Conservation (phyloP, 2,329 filamentous ascomycete genomes). For the Fusarium tricinctum region DNA sequence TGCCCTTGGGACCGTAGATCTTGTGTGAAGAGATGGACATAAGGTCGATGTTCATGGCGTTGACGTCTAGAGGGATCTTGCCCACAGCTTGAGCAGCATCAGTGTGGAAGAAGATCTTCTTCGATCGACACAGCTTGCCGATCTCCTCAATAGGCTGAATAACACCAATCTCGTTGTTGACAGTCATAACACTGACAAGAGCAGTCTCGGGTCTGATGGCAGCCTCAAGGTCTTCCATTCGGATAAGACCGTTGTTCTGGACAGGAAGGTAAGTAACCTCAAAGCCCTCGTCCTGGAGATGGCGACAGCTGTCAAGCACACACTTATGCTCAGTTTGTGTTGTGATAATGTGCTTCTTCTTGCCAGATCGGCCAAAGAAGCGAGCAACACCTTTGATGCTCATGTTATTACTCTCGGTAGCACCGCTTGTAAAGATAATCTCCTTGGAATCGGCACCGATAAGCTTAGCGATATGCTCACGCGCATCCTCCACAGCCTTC, state of each 20-base stretch:
- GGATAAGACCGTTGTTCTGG: conserved; percentile 85
- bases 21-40: conserved; percentile 99
- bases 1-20: conserved; percentile 97
- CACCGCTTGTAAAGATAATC: conserved; percentile 98
- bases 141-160: conserved; percentile 96
- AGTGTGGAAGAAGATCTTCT: conserved; percentile 98
- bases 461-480: conserved; percentile 84
- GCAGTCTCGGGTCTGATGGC: conserved; percentile 92
- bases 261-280: conserved; percentile 98
- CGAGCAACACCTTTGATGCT: conserved; percentile 97
- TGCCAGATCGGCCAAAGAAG: conserved; percentile 92
- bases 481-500: conserved; percentile 89
- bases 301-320: conserved; percentile 95
- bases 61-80: conserved; percentile 96
- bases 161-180: conserved; percentile 99
- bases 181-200: conserved; percentile 96
- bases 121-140: conserved; percentile 88
- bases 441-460: conserved; percentile 97
- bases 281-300: conserved; percentile 96
- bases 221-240: conserved; percentile 85
- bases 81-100: conserved; percentile 98
- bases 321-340: conserved; percentile 99
- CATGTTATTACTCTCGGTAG: conserved; percentile 99
- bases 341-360: conserved; percentile 99
- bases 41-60: conserved; percentile 96